Evolutionary conservation across 2,329 filamentous ascomycete species (phyloP), one percentile per base, ranked within the genome.

Genomic region (Calonectria hongkongensis): DNA sequence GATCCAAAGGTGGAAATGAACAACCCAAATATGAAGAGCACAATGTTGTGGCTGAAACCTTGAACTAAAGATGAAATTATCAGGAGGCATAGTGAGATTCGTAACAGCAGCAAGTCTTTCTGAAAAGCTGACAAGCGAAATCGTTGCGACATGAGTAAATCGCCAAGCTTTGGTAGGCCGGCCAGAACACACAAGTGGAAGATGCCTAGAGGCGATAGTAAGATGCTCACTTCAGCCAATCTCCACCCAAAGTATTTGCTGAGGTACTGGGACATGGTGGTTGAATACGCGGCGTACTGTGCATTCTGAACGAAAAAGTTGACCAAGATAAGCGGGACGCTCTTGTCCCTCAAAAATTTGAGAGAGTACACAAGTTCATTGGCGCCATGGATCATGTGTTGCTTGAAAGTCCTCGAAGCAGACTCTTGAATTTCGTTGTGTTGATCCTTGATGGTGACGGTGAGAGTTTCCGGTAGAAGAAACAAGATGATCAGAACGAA

Each of bases 241-340:
- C 78, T 83, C 86, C 86, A 87, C 62, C 81, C 81, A 56, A 87
- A 87, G 70, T 86, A 79, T 68, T 85, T 87, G 82, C 84, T 86
- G 67, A 88, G 77, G 48, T 85, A 86, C 76, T 87, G 86, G 5
- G 83, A 79, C 36, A 87, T 77, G 0, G 81, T 85, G 8, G 77
- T 78, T 15, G 81, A 80, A 73, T 84, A 82, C 7, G 84, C 83
- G 0, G 80, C 74, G 65, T 79, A 78, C n/a, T 85, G 77, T 13
- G 85, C 83, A 45, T 80, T 82, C 66, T 82, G 79, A 50, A 86
- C 80, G 16, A 87, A 79, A 64, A 86, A 86, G 0, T 81, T 82
- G 21, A 84, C 75, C 2, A 87, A 79, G 39, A 86, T 79, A 41
- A 87, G 79, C 13, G 81, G 79, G 2, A 87, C 77, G 58, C 83